Evolutionary conservation across 129 eudicot genomes (phyloP), one percentile per base, ranked within the genome.

Genomic region (Artemisia tridentata): DNA sequence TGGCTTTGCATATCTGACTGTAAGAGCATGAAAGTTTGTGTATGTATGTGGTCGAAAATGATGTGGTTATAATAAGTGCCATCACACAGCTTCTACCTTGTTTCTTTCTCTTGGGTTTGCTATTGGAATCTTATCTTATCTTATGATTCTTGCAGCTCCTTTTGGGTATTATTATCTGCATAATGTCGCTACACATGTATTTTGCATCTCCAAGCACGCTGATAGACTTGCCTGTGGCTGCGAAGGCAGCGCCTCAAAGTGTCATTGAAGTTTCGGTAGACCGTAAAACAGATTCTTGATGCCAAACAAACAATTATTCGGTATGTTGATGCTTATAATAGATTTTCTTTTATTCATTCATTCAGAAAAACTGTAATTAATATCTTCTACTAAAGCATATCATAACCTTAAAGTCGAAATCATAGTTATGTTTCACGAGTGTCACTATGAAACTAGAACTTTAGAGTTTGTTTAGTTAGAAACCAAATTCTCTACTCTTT

Each of bases 171-270:
- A 72, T 85, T 11, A 75, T 93, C 80, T 93, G 98, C 95, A 93
- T 93, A 82, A 89, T 93, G 98, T 93, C 98, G 3, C 77, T 93
- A 47, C 97, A 93, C 69, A 87, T 93, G 98, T 93, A 93, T 74
- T 93, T 93, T 63, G 97, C 98, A 15, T 96, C 98, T 84, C 86
- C 97, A 64, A 85, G 66, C 83, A 76, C 80, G 81, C 97, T 89
- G 58, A 80, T 93, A 12, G 98, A 93, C 79, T 72, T 92, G 78
- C 95, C 96, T 47, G 57, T 80, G 71, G 55, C 88, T 3, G 73
- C 77, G 23, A 88, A 88, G 83, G 57, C 88, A 65, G 72, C 72
- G 23, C 72, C 84, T 54, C 86, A 86, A 65, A 75, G 68, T 57
- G 63, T 59, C 57, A 68, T 81, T 46, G 84, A 82, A 77, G 87